Base-by-base conservation (phyloP, 2,329 filamentous ascomycete species). In the Pseudodiploospora longispora region DNA sequence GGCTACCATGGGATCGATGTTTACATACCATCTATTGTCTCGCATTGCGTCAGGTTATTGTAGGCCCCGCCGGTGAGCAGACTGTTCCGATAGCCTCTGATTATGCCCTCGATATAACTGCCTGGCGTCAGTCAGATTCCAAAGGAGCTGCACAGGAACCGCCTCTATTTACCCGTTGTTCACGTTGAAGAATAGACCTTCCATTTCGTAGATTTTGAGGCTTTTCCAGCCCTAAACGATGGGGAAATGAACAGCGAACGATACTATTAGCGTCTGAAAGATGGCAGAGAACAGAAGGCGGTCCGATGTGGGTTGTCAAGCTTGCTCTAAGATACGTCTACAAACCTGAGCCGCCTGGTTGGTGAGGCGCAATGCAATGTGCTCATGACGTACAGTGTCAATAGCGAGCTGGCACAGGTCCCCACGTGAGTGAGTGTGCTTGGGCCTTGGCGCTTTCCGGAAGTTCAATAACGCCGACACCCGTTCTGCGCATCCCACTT, bases 41-140 rank as follows among this genome's bases (percentile, higher is more conserved):
- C 91, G 79, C 91, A 97, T 77, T 97, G 91, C 51, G 86, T 94
- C 69, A 97, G 70, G 73, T 97, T 98, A 71, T 77, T 83, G 72
- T 98, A 98, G 72, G 91, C 94, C 63, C 87, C 76, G 66, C 83
- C 72, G 44, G 86, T 97, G 62, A 98, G 79, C 52, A 98, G 84
- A 60, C 84, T 80, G 69, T 97, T 98, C 63, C 91, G 85, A 71
- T 97, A 98, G 52, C 93, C 93, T 59, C 93, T 87, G 59, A 97
- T 88, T 64, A 98, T 90, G 65, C 93, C 93, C 71, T 98, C 93
- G 64, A 97, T 82, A 69, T 95, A 97, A 70, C 90, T 95, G 59
- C 27, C 28, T 27, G n/a, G 41, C 36, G 46, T 48, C 46, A 48
- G 43, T 48, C 27, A 30, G 9, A 30, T 19, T 33, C 6, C 30